Evolutionary conservation across 1,284 basidiomycete genomes (phyloP), one percentile per base, ranked within the genome.

Genomic region (Xerocomus minutiporus): DNA sequence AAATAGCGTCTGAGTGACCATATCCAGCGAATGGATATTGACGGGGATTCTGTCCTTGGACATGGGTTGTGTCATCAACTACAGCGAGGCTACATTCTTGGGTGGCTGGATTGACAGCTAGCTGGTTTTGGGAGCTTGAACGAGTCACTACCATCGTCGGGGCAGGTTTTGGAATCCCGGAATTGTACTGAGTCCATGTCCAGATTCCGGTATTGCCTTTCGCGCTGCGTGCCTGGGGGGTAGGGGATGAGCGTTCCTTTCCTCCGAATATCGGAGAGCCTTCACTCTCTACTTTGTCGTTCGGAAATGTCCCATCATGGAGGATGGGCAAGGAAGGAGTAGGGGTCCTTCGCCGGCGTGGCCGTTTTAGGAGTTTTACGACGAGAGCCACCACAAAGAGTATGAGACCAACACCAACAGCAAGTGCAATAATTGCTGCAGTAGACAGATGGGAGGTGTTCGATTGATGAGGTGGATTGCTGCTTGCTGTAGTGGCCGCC

Each of bases 231-330:
- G 40, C 34, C 42, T 61, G 53, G 23, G 74, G 70, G 26, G 74
- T 69, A 17, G 73, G 69, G 1, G 86, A 87, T 38, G 77, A 70
- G 26, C 79, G 70, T 63, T 88, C 86, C 59, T 83, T 81, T 3
- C 87, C 86, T 15, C 86, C 87, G 62, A 89, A 89, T 38, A 88
- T 70, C 15, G 84, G 84, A 2, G 87, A 88, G 29, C 83, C 83
- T 45, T 82, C 78, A n/a, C 63, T 55, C 39, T 75, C 71, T 50
- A 52, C 59, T 36, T 76, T 73, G 38, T 77, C 71, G 29, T 78
- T 77, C 5, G 71, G 60, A 53, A 76, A 78, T 41, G 71, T 70
- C 13, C 75, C 76, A 48, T 86, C 79, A 46, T 78, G 76, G 15
- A 85, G 71, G 46, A 87, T 84, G 0, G 86, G 87, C n/a, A 84